These are phyloP conservation scores for Limonium bicolor DNA, from an alignment of 148 eudicot genomes.

Conservation along the genomic window DNA sequence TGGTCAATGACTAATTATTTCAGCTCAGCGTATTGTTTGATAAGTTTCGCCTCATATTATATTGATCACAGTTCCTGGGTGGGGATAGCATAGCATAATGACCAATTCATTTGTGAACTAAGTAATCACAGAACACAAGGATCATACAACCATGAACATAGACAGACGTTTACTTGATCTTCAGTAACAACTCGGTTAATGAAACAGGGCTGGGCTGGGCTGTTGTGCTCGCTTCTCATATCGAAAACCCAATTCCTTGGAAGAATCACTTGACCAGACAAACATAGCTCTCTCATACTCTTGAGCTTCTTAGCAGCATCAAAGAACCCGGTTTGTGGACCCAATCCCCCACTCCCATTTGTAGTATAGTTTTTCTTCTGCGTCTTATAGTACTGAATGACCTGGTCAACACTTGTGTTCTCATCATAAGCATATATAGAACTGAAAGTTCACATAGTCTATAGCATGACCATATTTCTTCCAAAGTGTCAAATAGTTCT, in stretches of 20 bases:
- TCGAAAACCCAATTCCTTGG: constrained; percentile 18
- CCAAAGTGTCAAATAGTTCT: constrained; percentile 24
- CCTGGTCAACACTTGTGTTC: constrained; percentile 16
- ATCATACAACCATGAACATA: no score
- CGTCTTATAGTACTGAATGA: constrained; percentile 19
- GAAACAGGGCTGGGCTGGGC: no score
- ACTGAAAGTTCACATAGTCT: constrained; percentile 36
- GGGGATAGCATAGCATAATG: no score
- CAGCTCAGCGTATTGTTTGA: no score
- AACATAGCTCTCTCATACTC: constrained; percentile 24
- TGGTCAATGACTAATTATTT: no score
- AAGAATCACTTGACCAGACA: constrained; percentile 44
- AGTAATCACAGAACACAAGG: no score
- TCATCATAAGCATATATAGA: constrained; percentile 41
- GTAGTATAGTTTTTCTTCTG: constrained; percentile 24
- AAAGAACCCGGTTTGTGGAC: constrained; percentile 26
- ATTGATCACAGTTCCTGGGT: no score
- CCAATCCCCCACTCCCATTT: constrained; percentile 28
- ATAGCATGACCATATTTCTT: constrained; percentile 20
- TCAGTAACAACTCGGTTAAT: no score
- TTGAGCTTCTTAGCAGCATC: constrained; percentile 20
- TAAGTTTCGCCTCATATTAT: no score
- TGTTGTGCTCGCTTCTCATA: constrained; percentile 26
- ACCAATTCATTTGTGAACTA: no score
- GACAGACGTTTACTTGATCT: no score